phyloP scores from a whole-genome alignment of 306 rosid genomes.

The Acacia melanoxylon region DNA sequence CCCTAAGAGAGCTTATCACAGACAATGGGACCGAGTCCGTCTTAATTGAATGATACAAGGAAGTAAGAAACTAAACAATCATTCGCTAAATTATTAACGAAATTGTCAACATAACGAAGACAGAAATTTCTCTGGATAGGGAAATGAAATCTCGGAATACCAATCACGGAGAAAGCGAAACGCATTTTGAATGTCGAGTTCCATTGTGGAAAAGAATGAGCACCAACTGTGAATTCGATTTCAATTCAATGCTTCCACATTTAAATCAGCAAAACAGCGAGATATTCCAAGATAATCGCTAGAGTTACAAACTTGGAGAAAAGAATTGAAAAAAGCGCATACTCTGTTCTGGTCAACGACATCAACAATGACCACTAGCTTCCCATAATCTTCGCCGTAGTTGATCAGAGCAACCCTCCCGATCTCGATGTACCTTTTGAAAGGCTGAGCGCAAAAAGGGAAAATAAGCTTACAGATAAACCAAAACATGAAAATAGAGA shows the following conservation, averaged over 20 bases:
- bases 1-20: background rate
- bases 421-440: slow-evolving; percentile 91
- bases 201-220: too few relatives aligned
- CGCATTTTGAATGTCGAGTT: too few relatives aligned
- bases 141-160: too few relatives aligned
- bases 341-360: slow-evolving; percentile 89
- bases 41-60: background rate
- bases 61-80: background rate
- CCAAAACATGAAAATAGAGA: background rate
- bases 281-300: too few relatives aligned
- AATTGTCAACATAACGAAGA: background rate
- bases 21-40: background rate
- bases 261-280: too few relatives aligned
- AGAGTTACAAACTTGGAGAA: background rate
- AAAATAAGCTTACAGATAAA: background rate
- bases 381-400: slow-evolving; percentile 86
- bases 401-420: slow-evolving; percentile 92
- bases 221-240: too few relatives aligned
- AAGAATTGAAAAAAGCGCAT: background rate
- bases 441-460: slow-evolving; percentile 55
- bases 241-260: too few relatives aligned
- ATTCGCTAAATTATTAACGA: slow-evolving; percentile 68
- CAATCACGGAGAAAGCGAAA: too few relatives aligned
- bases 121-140: background rate
- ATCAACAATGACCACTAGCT: slow-evolving; percentile 91